Conservation (phyloP, 208 protist genomes). For the Trypanosoma lewisi region DNA sequence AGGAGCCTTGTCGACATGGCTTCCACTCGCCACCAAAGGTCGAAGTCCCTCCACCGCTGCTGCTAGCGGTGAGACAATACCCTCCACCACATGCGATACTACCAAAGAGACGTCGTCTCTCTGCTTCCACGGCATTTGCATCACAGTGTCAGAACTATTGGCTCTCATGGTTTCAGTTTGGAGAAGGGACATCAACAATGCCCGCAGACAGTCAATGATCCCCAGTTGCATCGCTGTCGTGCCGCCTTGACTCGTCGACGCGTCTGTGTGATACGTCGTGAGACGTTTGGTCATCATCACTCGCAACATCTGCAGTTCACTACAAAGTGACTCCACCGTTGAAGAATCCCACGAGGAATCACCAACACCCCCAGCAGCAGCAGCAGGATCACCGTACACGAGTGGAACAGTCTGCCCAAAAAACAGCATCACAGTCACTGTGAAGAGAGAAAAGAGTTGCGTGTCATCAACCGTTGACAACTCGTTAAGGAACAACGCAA, state of each 20-base stretch:
- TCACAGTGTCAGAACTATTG: neutral
- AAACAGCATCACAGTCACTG: slow-evolving; percentile 27
- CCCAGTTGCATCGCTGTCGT: slow-evolving; percentile 8
- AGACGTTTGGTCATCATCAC: slow-evolving; percentile 46
- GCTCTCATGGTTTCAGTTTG: neutral
- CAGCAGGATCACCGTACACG: slow-evolving; percentile 21
- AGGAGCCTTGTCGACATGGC: slow-evolving; percentile 5
- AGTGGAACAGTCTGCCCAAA: slow-evolving; percentile 29
- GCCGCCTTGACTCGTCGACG: neutral
- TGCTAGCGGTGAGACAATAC: slow-evolving; percentile 33
- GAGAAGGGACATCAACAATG: slow-evolving; percentile 15
- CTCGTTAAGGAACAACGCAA: slow-evolving; percentile 68
- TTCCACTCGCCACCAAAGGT: neutral
- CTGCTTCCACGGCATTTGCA: neutral
- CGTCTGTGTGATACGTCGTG: slow-evolving; percentile 1
- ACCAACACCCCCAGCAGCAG: no score
- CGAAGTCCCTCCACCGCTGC: slow-evolving; percentile 32
- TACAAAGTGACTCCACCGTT: slow-evolving; percentile 29
- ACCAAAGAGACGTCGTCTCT: slow-evolving; percentile 20
- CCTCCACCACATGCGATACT: slow-evolving; percentile 33
- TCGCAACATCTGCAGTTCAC: slow-evolving; percentile 49
- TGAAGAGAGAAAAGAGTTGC: slow-evolving; percentile 27
- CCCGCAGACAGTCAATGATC: slow-evolving; percentile 18
- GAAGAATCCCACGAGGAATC: slow-evolving; percentile 20
- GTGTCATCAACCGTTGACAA: slow-evolving; percentile 41